Percentiles rank a stretch among this genome's conserved stretches.
Conservation (phyloP, 257 asterid genomes). For the Solanum tacnaense region DNA sequence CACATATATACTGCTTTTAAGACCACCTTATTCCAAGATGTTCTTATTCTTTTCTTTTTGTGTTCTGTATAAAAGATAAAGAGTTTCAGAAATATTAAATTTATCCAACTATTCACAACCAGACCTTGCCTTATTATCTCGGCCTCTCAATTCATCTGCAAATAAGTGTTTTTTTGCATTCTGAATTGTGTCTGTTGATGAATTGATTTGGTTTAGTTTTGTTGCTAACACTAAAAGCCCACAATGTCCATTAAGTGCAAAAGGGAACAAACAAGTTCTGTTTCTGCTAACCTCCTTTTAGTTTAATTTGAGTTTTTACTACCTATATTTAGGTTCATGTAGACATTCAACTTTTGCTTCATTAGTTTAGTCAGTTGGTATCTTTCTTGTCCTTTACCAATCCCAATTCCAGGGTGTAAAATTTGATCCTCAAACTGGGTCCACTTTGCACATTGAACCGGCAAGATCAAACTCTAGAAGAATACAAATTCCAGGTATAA, state of each 20-base stretch:
- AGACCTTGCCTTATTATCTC: neutral
- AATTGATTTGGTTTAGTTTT: neutral
- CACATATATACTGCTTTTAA: neutral
- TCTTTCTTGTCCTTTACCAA: neutral
- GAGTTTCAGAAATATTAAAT: neutral
- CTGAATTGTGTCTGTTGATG: neutral
- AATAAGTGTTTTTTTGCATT: neutral
- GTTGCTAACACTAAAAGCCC: neutral
- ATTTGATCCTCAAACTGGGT: slow-evolving; percentile 92
- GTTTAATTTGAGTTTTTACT: neutral
- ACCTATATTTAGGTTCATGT: neutral
- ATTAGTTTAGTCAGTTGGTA: neutral
- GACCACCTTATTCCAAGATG: neutral
- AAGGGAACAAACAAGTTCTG: neutral
- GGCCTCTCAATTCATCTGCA: neutral
- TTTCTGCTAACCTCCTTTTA: neutral
- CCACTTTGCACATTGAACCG: slow-evolving; percentile 81
- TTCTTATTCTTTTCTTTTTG: neutral
- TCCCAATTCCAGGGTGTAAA: slow-evolving; percentile 50
- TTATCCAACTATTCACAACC: neutral
- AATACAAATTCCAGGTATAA: slow-evolving; percentile 63
- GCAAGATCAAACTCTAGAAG: slow-evolving; percentile 97
- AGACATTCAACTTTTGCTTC: neutral
- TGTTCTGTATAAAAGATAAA: neutral
- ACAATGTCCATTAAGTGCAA: neutral